Evolutionary conservation across 2,329 filamentous ascomycete species (phyloP).

Genomic region (Endothia cerciana): DNA sequence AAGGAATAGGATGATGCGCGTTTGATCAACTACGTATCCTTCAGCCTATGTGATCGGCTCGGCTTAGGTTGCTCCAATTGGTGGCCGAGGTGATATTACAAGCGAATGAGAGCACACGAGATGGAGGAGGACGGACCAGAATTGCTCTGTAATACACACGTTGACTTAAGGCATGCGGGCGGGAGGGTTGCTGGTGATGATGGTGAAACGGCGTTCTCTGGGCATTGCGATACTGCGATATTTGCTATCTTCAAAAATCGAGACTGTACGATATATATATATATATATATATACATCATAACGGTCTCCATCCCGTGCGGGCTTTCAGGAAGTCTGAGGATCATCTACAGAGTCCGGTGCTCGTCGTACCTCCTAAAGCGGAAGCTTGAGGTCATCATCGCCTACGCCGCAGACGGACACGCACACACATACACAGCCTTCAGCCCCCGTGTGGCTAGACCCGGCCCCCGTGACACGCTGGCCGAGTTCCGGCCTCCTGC

Average conservation of each 20-base stretch:
- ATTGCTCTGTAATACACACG: slow-evolving; percentile 1
- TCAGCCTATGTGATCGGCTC: neutral
- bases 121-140: neutral
- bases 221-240: slow-evolving; percentile 16
- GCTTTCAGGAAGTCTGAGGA: neutral
- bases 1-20: neutral
- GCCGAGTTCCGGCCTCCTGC: neutral
- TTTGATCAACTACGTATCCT: neutral
- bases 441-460: neutral
- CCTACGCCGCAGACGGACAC: neutral
- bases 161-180: neutral
- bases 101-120: neutral
- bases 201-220: slow-evolving; percentile 23
- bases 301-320: neutral
- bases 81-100: neutral
- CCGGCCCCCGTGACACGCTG: neutral
- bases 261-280: slow-evolving; percentile 19
- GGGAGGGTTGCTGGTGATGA: slow-evolving; percentile 6
- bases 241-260: slow-evolving; percentile 11
- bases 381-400: neutral
- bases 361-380: neutral
- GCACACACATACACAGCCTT: neutral
- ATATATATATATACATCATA: neutral
- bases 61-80: neutral
- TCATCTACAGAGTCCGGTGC: neutral